These are phyloP conservation scores for Lophium mytilinum DNA, from an alignment of 495 filamentous ascomycete species.

Conservation along the genomic window DNA sequence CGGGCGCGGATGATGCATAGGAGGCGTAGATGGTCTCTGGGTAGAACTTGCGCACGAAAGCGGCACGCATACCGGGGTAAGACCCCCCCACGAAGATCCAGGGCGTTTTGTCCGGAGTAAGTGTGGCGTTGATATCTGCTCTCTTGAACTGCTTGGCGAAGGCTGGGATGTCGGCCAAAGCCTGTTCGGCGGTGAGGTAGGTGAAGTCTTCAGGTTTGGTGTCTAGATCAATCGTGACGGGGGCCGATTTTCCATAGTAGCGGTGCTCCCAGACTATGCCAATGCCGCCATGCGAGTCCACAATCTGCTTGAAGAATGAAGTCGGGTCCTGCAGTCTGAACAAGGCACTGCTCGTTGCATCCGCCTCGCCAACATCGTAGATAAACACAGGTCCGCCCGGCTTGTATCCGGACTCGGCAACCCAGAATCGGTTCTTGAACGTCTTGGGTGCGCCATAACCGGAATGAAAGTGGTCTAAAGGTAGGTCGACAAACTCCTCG, in stretches of 20 bases:
- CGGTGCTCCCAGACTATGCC: conserved; percentile 54
- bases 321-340: conserved; percentile 32
- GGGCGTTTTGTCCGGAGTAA: conserved; percentile 42
- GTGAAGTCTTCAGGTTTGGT: conserved; percentile 43
- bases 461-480: conserved; percentile 19
- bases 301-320: conserved; percentile 39
- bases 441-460: conserved; percentile 28
- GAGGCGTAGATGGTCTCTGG: conserved; percentile 50
- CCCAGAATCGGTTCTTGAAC: conserved; percentile 51
- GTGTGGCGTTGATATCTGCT: conserved; percentile 29
- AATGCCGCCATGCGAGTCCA: conserved; percentile 43
- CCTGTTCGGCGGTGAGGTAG: conserved; percentile 44
- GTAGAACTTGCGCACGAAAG: conserved; percentile 47
- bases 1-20: conserved; percentile 49
- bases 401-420: conserved; percentile 41
- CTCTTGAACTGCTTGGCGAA: conserved; percentile 46
- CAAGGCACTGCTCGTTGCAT: conserved; percentile 28
- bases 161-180: conserved; percentile 44
- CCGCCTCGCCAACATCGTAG: conserved; percentile 44
- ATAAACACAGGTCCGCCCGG: conserved; percentile 47
- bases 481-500: conserved; percentile 19
- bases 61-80: conserved; percentile 49
- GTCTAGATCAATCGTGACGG: conserved; percentile 37
- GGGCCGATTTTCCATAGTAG: conserved; percentile 46
- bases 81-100: conserved; percentile 56